Evolutionary conservation across 768 basidiomycete species (phyloP).

Genomic region (Termitomyces sp.): DNA sequence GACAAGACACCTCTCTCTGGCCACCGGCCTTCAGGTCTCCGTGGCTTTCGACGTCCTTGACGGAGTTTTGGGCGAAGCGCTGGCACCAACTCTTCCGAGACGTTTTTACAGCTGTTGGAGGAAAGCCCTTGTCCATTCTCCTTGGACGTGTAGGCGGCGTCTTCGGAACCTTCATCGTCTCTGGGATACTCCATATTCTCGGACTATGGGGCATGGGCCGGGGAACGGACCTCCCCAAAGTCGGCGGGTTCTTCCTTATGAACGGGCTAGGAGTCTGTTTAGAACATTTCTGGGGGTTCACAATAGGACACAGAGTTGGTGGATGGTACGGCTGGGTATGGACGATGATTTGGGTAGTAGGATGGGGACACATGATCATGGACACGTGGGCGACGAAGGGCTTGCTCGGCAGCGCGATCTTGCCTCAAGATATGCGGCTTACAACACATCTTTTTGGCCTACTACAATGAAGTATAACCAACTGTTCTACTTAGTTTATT

Average conservation of each 20-base stretch:
- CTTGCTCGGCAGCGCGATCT: conserved; percentile 32
- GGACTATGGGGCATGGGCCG: conserved; percentile 55
- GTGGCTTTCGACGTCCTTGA: conserved; percentile 52
- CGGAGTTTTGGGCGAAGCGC: conserved; percentile 53
- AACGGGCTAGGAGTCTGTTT: conserved; percentile 47
- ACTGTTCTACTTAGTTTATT: too few species aligned
- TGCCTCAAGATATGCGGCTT: conserved; percentile 29
- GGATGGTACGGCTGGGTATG: conserved; percentile 49
- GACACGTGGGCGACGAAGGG: conserved; percentile 46
- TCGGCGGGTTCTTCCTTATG: conserved; percentile 51
- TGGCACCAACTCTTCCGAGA: conserved; percentile 71
- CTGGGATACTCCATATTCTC: conserved; percentile 54
- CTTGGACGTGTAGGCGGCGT: conserved; percentile 45
- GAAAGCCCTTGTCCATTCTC: conserved; percentile 32
- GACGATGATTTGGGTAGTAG: conserved; percentile 39
- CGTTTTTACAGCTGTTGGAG: conserved; percentile 47
- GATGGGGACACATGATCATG: conserved; percentile 41
- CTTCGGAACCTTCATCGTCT: conserved; percentile 54
- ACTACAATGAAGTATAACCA: neutral
- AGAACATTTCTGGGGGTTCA: conserved; percentile 39
- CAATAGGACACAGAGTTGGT: conserved; percentile 38
- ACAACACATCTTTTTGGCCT: conserved; percentile 21
- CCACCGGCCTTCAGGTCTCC: conserved; percentile 59
- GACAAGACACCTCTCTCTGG: conserved; percentile 49
- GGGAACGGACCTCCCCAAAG: conserved; percentile 36